phyloP scores from a whole-genome alignment of 257 asterid genomes.

The Anisodus tanguticus region DNA sequence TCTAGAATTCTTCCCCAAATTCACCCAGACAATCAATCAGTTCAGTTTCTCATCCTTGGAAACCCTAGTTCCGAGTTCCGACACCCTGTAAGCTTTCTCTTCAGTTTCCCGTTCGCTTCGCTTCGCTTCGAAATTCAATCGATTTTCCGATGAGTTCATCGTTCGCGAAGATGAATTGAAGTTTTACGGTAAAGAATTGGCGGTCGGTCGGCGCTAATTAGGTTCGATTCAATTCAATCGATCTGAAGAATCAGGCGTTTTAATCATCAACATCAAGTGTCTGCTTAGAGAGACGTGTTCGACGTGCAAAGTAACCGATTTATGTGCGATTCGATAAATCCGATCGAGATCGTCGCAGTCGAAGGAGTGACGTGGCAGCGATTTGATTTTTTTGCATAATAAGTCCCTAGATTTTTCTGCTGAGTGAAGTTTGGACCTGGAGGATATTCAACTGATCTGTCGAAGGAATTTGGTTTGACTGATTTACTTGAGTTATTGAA shows the following conservation, averaged over 20 bases:
- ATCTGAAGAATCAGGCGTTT: background rate
- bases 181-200: background rate
- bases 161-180: background rate
- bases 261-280: background rate
- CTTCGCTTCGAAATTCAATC: background rate
- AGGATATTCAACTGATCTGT: conserved; percentile 21
- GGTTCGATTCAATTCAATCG: conserved; percentile 2
- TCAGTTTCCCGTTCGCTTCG: background rate
- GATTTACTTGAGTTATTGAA: conserved; percentile 32
- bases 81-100: background rate
- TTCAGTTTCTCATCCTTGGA: background rate
- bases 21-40: no score
- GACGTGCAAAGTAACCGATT: background rate
- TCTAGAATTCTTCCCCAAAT: no score
- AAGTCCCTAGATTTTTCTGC: no score
- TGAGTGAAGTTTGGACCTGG: no score
- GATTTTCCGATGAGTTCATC: background rate
- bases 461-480: conserved; percentile 47
- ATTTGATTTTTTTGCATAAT: no score
- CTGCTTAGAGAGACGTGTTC: no score
- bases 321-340: background rate
- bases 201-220: background rate
- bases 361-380: conserved; percentile 4
- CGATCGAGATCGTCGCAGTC: background rate
- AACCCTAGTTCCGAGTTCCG: conserved; percentile 23